A percentile compares a stretch with the other conserved stretches of the same genome.
These are phyloP conservation scores for Thozetella sp. DNA, from an alignment of 495 filamentous ascomycete species.

Conservation along the genomic window DNA sequence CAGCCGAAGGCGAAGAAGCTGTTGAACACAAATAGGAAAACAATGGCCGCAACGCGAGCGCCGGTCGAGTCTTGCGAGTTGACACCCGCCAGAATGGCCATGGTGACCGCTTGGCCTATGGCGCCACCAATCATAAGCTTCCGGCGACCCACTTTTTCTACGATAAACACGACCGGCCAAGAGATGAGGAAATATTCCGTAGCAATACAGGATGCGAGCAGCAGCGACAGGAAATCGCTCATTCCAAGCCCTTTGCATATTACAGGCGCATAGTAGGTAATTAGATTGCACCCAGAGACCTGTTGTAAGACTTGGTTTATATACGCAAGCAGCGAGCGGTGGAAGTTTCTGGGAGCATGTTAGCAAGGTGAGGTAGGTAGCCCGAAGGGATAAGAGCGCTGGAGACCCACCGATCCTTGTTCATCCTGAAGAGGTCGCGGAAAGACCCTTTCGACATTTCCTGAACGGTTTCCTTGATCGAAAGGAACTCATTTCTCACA, in stretches of 20 bases:
- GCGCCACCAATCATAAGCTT: conserved; percentile 74
- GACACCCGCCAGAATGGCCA: conserved; percentile 66
- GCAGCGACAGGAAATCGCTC: conserved; percentile 53
- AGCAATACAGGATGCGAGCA: conserved; percentile 72
- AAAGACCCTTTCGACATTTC: conserved; percentile 71
- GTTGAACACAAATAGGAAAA: conserved; percentile 69
- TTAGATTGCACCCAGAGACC: conserved; percentile 67
- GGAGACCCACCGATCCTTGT: too few relatives aligned
- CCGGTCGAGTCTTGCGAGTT: conserved; percentile 27
- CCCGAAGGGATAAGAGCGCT: too few relatives aligned
- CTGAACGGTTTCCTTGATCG: conserved; percentile 75
- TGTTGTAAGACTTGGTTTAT: too few relatives aligned
- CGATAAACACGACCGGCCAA: conserved; percentile 70
- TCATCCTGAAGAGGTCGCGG: conserved; percentile 71
- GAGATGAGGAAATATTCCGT: conserved; percentile 78
- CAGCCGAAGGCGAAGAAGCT: conserved; percentile 80
- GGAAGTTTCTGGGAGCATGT: too few relatives aligned
- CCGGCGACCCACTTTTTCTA: conserved; percentile 61
- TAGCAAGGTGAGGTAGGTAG: too few relatives aligned
- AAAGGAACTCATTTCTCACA: conserved; percentile 53
- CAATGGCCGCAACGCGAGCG: conserved; percentile 52
- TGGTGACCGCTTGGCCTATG: conserved; percentile 67
- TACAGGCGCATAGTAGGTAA: conserved; percentile 72
- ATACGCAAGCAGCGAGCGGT: too few relatives aligned
- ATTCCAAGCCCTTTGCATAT: conserved; percentile 62